Percentiles rank a stretch among this genome's conserved stretches.
Evolutionary conservation across 805 yeast species (phyloP).

Genomic region (Candida quercuum): DNA sequence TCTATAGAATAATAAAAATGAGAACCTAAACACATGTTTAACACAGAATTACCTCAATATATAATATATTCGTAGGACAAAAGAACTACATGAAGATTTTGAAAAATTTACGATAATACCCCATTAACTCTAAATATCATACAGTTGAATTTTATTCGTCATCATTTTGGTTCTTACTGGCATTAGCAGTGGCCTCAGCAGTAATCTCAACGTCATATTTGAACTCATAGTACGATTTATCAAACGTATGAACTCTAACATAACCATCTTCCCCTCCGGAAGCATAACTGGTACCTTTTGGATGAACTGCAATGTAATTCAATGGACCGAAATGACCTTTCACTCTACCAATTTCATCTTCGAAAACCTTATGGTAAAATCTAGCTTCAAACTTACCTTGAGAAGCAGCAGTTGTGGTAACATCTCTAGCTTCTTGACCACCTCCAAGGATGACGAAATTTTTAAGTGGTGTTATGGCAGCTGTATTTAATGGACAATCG

Average conservation of each 20-base stretch:
- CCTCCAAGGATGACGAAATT: conserved; percentile 94
- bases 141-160: too few relatives aligned
- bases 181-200: conserved; percentile 39
- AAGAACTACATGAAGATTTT: conserved; percentile 1
- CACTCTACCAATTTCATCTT: conserved; percentile 94
- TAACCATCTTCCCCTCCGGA: conserved; percentile 99
- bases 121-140: too few relatives aligned
- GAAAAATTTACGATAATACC: too few relatives aligned
- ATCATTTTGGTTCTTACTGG: conserved; percentile 1
- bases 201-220: conserved; percentile 87
- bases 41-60: too few relatives aligned
- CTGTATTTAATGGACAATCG: conserved; percentile 93
- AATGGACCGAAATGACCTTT: conserved; percentile 99
- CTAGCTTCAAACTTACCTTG: conserved; percentile 98
- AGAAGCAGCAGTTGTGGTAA: conserved; percentile 89
- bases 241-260: conserved; percentile 90
- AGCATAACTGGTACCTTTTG: conserved; percentile 89
- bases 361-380: conserved; percentile 90
- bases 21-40: too few relatives aligned
- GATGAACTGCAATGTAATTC: conserved; percentile 89
- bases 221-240: conserved; percentile 88
- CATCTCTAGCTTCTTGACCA: conserved; percentile 99
- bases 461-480: conserved; percentile 89
- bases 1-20: conserved; percentile 1
- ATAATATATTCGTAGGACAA: too few relatives aligned